Evolutionary conservation across 805 yeast species (phyloP).

Genomic region (Barnettozyma pratensis): DNA sequence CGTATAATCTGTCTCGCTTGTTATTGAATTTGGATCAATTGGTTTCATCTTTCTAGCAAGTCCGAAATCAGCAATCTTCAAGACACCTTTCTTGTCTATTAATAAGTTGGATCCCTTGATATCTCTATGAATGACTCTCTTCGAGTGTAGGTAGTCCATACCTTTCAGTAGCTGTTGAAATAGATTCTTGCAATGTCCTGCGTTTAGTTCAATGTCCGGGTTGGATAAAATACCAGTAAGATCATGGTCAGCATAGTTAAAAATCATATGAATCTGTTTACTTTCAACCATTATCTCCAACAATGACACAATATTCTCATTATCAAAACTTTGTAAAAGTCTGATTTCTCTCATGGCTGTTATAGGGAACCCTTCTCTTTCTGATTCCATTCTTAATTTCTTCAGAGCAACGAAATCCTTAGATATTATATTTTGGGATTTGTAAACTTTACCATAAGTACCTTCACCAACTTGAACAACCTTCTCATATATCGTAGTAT

Average conservation of each 20-base stretch:
- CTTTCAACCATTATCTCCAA: constrained; percentile 85
- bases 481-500: constrained; percentile 48
- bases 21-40: constrained; percentile 35
- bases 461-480: constrained; percentile 97
- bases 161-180: constrained; percentile 66
- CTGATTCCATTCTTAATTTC: constrained; percentile 75
- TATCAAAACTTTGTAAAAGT: constrained; percentile 75
- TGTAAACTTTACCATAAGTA: constrained; percentile 93
- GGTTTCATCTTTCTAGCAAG: constrained; percentile 72
- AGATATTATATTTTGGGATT: constrained; percentile 70
- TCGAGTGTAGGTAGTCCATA: constrained; percentile 60
- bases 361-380: constrained; percentile 92
- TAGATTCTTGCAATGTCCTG: constrained; percentile 61
- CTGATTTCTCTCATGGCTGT: constrained; percentile 92
- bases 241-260: constrained; percentile 92
- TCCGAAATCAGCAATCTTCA: constrained; percentile 80
- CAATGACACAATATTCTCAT: constrained; percentile 75
- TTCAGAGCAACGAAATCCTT: constrained; percentile 80
- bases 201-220: constrained; percentile 56
- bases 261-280: constrained; percentile 75
- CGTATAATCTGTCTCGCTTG: constrained; percentile 64
- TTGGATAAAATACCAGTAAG: constrained; percentile 82
- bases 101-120: constrained; percentile 78
- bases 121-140: constrained; percentile 71
- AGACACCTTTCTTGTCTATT: constrained; percentile 53